Conservation (phyloP, 208 protist genomes). For the Trypanosoma melophagium region DNA sequence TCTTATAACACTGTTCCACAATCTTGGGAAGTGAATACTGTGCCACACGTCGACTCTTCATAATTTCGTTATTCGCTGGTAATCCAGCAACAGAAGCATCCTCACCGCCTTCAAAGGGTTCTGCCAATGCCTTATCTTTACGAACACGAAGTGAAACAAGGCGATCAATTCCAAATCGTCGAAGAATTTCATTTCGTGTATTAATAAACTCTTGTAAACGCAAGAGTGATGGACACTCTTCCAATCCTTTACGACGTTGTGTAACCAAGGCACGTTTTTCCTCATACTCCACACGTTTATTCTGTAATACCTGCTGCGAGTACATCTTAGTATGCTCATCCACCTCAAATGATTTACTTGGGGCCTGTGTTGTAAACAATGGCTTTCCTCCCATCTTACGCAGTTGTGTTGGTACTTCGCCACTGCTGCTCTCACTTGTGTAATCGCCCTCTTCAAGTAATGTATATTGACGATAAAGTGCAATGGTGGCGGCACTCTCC, state of each 20-base stretch:
- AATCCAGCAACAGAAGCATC: conserved; percentile 41
- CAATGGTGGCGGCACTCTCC: conserved; percentile 76
- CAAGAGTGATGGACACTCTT: conserved; percentile 51
- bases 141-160: conserved; percentile 73
- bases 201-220: conserved; percentile 64
- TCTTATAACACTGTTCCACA: conserved; percentile 67
- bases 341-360: conserved; percentile 55
- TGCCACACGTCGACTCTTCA: conserved; percentile 51
- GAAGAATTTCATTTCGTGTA: conserved; percentile 60
- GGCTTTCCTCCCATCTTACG: conserved; percentile 66
- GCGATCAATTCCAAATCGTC: conserved; percentile 71
- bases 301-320: conserved; percentile 84
- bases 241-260: conserved; percentile 44
- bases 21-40: conserved; percentile 87
- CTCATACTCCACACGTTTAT: conserved; percentile 85
- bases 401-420: conserved; percentile 70
- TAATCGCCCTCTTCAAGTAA: conserved; percentile 70
- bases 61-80: conserved; percentile 52
- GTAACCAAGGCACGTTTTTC: conserved; percentile 67
- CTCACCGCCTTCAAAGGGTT: conserved; percentile 68
- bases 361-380: conserved; percentile 60
- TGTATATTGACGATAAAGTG: conserved; percentile 85
- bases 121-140: conserved; percentile 64
- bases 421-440: conserved; percentile 78
- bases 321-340: conserved; percentile 88